Evolutionary conservation across 2,329 filamentous ascomycete genomes (phyloP).

Genomic region (Sclerotinia spermophila): DNA sequence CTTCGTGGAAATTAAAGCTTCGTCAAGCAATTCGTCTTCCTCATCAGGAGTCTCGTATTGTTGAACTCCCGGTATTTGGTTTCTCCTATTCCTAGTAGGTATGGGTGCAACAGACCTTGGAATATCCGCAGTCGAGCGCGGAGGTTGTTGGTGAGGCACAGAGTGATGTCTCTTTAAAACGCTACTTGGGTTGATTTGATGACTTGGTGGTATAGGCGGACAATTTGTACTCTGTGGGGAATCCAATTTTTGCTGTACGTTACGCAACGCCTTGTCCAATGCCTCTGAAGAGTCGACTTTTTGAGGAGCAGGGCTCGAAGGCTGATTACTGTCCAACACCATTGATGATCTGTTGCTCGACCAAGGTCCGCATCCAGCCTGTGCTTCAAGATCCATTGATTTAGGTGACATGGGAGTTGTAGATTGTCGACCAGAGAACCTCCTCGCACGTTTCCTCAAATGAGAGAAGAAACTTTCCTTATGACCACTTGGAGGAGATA

Average conservation of each 20-base stretch:
- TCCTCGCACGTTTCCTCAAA: conserved; percentile 84
- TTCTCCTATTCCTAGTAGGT: conserved; percentile 75
- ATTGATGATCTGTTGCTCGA: conserved; percentile 81
- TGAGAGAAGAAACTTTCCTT: conserved; percentile 99
- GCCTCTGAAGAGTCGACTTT: conserved; percentile 59
- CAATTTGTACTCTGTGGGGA: conserved; percentile 36
- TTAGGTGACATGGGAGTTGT: conserved; percentile 74
- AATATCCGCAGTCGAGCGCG: conserved; percentile 54
- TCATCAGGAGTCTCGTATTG: conserved; percentile 94
- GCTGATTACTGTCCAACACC: conserved; percentile 57
- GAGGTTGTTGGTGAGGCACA: conserved; percentile 55
- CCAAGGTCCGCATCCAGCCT: conserved; percentile 88
- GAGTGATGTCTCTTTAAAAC: conserved; percentile 64
- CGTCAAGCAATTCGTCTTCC: conserved; percentile 92
- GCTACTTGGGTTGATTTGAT: conserved; percentile 49
- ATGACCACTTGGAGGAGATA: conserved; percentile 72
- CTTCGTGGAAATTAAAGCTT: conserved; percentile 75
- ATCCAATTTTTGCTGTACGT: conserved; percentile 50
- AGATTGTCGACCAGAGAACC: conserved; percentile 81
- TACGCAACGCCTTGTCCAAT: conserved; percentile 55
- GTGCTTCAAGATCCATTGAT: conserved; percentile 87
- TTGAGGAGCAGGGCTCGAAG: conserved; percentile 44
- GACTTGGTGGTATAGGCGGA: conserved; percentile 50
- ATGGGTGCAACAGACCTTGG: conserved; percentile 57
- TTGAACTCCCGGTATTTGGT: conserved; percentile 69